Base-by-base conservation (phyloP, 164 flowering plant species). In the Magnolia officinalis region DNA sequence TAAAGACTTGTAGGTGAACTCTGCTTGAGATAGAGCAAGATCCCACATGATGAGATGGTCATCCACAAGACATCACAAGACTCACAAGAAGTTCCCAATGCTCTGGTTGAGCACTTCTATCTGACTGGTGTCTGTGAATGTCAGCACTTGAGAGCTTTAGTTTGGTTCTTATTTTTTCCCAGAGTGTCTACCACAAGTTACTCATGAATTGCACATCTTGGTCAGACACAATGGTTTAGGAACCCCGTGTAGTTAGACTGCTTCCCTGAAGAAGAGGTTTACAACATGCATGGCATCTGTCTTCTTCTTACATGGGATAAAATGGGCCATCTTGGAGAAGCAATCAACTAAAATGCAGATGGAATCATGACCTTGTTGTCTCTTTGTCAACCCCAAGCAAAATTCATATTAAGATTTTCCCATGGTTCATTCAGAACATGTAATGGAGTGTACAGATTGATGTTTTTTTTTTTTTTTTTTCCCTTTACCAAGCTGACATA, bases 321-420 rank as follows among this genome's bases (percentile, higher is more conserved):
- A 37, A 37, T 63, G 66, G 66, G 66, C 6, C 66, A 63, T 63
- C 66, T 63, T 63, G 66, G 66, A 63, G 66, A 63, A 63, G 66
- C 66, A 16, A 20, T 63, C 66, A 63, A 63, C 66, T 16, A 63
- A 5, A 8, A 63, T 20, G 21, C 18, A 63, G 18, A 63, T 20
- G n/a, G 21, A 63, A 8, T 20, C 66, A 63, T 63, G 8, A 16
- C 66, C 21, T 4, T 6, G 4, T 16, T 16, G 18, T 16, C 21
- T 20, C 18, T 16, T 63, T 16, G 66, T 63, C 18, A 63, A 63
- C 66, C 66, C 18, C 6, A 10, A 63, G 21, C 21, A 63, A 63
- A 63, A 63, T 63, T 20, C 66, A 63, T 63, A 2, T 20, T 20
- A 63, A 63, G 18, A 63, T 63, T 18, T 16, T 16, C 66, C 66